Percentiles rank a stretch among this genome's conserved stretches.
These are phyloP conservation scores for Komagataella kurtzmanii DNA, from an alignment of 805 yeast species.

Conservation along the genomic window DNA sequence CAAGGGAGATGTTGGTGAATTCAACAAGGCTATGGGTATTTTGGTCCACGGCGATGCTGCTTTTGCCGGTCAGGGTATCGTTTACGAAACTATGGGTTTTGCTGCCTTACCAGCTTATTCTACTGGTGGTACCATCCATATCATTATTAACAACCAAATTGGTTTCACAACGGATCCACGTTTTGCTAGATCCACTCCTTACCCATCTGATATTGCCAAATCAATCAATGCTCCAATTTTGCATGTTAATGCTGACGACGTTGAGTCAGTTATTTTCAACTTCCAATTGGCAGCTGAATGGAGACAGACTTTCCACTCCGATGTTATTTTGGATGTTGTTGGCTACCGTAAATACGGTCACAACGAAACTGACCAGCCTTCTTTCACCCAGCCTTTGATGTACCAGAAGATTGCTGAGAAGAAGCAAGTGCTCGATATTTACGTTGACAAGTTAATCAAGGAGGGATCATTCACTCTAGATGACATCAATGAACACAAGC, in stretches of 20 bases:
- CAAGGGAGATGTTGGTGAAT: slow-evolving; percentile 75
- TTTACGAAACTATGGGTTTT: slow-evolving; percentile 96
- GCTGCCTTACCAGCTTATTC: slow-evolving; percentile 86
- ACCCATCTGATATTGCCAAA: slow-evolving; percentile 96
- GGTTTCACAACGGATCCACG: slow-evolving; percentile 99
- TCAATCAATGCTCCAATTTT: slow-evolving; percentile 95
- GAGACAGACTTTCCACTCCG: slow-evolving; percentile 94
- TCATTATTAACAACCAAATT: slow-evolving; percentile 94
- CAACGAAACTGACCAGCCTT: slow-evolving; percentile 98
- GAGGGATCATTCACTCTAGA: slow-evolving; percentile 86
- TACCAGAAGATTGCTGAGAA: slow-evolving; percentile 82
- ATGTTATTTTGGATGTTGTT: slow-evolving; percentile 91
- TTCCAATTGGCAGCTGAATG: slow-evolving; percentile 97
- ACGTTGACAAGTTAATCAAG: slow-evolving; percentile 60
- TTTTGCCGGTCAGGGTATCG: slow-evolving; percentile 97
- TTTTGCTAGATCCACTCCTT: slow-evolving; percentile 93
- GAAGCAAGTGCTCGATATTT: slow-evolving; percentile 78
- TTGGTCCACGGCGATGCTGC: slow-evolving; percentile 99
- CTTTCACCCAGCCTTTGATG: slow-evolving; percentile 98
- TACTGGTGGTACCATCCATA: slow-evolving; percentile 97
- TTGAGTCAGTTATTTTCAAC: slow-evolving; percentile 82
- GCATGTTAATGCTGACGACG: slow-evolving; percentile 98
- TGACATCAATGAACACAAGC: slow-evolving; percentile 90
- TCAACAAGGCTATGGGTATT: slow-evolving; percentile 80
- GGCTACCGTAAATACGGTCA: slow-evolving; percentile 99